These are phyloP conservation scores for Epicoccum nigrum DNA, from an alignment of 2,329 filamentous ascomycete genomes.

Conservation along the genomic window DNA sequence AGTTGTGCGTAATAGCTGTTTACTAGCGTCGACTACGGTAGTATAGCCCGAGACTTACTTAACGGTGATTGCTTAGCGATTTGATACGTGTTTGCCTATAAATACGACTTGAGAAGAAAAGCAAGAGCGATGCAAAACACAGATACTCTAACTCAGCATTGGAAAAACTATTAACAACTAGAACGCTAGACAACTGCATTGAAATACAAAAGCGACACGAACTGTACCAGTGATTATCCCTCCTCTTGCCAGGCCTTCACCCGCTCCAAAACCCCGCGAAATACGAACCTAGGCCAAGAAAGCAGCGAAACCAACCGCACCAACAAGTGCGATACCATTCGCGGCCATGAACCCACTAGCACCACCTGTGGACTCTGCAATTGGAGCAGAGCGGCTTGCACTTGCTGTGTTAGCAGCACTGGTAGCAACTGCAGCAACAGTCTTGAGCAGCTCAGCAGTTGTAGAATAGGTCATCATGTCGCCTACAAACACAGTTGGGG, in stretches of 20 bases:
- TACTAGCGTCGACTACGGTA: no score
- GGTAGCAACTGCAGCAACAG: conserved; percentile 27
- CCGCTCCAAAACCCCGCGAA: background rate
- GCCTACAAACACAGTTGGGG: conserved; percentile 20
- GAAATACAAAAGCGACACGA: no score
- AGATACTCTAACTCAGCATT: no score
- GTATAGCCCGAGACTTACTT: no score
- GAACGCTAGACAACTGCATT: no score
- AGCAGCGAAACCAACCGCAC: conserved; percentile 12
- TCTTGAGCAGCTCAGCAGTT: conserved; percentile 33
- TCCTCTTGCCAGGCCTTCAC: background rate
- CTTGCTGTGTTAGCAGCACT: conserved; percentile 4
- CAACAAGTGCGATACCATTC: conserved; percentile 7
- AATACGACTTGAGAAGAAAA: no score
- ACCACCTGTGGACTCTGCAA: conserved; percentile 14
- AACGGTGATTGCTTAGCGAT: no score
- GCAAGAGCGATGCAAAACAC: no score
- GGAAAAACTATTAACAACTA: no score
- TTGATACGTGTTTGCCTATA: no score
- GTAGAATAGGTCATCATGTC: conserved; percentile 34
- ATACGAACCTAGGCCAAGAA: background rate
- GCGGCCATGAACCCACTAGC: conserved; percentile 6
- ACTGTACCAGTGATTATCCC: background rate
- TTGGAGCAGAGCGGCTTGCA: conserved; percentile 1
- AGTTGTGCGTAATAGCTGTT: no score